Conservation (phyloP, 106 monocot genomes). For the Dioscorea alata region DNA sequence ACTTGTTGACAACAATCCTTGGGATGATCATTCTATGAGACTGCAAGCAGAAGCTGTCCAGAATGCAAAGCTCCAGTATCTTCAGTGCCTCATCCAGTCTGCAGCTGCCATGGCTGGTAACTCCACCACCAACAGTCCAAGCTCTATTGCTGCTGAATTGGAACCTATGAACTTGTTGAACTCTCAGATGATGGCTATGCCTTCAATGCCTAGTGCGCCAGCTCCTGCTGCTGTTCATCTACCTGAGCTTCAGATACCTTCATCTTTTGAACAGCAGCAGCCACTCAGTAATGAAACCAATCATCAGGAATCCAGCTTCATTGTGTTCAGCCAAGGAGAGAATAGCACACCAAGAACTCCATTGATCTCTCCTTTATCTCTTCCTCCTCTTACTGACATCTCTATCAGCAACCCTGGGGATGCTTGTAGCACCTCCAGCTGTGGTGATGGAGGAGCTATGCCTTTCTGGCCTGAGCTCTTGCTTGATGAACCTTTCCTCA, state of each 20-base stretch:
- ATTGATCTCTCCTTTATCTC: constrained; percentile 7
- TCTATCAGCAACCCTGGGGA: constrained; percentile 15
- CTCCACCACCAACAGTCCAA: constrained; percentile 6
- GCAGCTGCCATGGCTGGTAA: constrained; percentile 6
- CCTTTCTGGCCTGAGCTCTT: constrained; percentile 71
- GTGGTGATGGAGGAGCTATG: constrained; percentile 10
- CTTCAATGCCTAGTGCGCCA: not conserved
- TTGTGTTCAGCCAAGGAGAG: constrained; percentile 18
- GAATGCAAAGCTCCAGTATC: constrained; percentile 51
- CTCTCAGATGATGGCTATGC: not conserved
- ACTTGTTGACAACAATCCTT: constrained; percentile 17
- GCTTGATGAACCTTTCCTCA: constrained; percentile 53
- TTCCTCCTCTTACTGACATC: constrained; percentile 22
- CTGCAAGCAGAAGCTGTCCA: constrained; percentile 47
- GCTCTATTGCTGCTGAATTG: constrained; percentile 10
- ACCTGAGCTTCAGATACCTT: constrained; percentile 16
- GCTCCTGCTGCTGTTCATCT: constrained; percentile 10
- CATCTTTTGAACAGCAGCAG: constrained; percentile 21
- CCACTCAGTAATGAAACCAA: constrained; percentile 21
- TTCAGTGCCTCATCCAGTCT: constrained; percentile 54
- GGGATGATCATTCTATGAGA: constrained; percentile 42
- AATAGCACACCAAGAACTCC: constrained; percentile 1
- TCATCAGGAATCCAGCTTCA: constrained; percentile 11
- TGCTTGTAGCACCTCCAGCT: constrained; percentile 30
- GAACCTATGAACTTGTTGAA: constrained; percentile 13